Percentiles rank a stretch among this genome's conserved stretches.
phyloP scores from a whole-genome alignment of 768 basidiomycete genomes.

The Kwoniella sp. region DNA sequence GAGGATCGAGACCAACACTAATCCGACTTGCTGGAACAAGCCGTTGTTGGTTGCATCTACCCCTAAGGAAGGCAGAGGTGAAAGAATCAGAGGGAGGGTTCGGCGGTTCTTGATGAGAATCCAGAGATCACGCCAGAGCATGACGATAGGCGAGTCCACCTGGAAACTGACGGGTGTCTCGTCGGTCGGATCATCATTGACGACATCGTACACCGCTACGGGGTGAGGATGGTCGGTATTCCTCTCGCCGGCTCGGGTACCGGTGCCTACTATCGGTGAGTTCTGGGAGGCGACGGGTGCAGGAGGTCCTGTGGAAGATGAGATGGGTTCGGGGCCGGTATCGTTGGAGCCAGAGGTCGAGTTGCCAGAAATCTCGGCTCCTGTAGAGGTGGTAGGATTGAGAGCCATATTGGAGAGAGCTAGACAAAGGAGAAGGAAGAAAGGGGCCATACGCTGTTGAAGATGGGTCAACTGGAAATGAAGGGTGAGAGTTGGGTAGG shows the following conservation, averaged over 20 bases:
- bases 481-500: too few relatives aligned
- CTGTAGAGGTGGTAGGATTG: background rate
- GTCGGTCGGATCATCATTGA: conserved; percentile 5
- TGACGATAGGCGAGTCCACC: conserved; percentile 8
- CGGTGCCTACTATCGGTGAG: background rate
- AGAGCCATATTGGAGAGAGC: too few relatives aligned
- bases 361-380: background rate
- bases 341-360: background rate
- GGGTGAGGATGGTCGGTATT: background rate
- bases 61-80: conserved; percentile 1
- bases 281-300: background rate
- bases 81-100: conserved; percentile 4
- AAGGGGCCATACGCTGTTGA: too few relatives aligned
- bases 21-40: conserved; percentile 2
- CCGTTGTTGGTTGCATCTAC: conserved; percentile 10
- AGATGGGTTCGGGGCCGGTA: background rate
- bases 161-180: conserved; percentile 10
- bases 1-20: conserved; percentile 5
- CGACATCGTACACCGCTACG: conserved; percentile 16
- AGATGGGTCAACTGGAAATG: too few relatives aligned
- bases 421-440: too few relatives aligned
- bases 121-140: conserved; percentile 9
- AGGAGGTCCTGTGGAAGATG: background rate
- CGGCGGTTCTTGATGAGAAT: conserved; percentile 1
- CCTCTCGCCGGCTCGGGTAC: background rate